Evolutionary conservation across 768 basidiomycete genomes (phyloP).

Genomic region (Lentinula raphanica): DNA sequence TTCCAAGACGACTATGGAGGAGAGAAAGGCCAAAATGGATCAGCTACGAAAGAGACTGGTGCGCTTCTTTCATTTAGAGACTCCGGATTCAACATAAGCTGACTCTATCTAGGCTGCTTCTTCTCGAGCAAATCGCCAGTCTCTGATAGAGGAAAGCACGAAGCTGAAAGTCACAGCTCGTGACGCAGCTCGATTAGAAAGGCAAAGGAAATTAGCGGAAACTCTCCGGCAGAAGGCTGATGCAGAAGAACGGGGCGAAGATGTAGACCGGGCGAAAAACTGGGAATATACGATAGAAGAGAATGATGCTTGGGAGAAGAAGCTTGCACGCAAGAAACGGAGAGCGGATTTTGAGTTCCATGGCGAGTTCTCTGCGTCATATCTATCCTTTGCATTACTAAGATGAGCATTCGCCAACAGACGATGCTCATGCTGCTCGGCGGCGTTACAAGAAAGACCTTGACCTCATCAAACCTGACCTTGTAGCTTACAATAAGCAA

Average conservation of each 20-base stretch:
- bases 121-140: slow-evolving; percentile 76
- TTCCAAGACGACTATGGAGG: slow-evolving; percentile 50
- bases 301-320: slow-evolving; percentile 95
- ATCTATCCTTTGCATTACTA: background rate
- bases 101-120: slow-evolving; percentile 55
- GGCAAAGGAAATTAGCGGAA: slow-evolving; percentile 88
- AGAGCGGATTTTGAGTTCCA: slow-evolving; percentile 89
- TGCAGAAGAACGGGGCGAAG: slow-evolving; percentile 88
- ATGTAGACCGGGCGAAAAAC: slow-evolving; percentile 84
- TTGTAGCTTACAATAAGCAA: slow-evolving; percentile 82
- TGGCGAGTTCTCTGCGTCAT: slow-evolving; percentile 44
- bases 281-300: slow-evolving; percentile 97
- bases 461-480: slow-evolving; percentile 81
- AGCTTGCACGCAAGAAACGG: slow-evolving; percentile 73
- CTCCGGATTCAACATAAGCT: background rate
- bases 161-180: slow-evolving; percentile 71
- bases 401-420: slow-evolving; percentile 32
- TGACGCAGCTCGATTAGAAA: slow-evolving; percentile 80
- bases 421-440: slow-evolving; percentile 85
- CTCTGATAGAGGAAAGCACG: slow-evolving; percentile 80
- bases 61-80: slow-evolving; percentile 18
- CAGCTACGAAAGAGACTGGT: slow-evolving; percentile 79
- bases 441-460: slow-evolving; percentile 91
- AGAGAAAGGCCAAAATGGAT: slow-evolving; percentile 72
- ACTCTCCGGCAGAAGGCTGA: slow-evolving; percentile 78